Evolutionary conservation across 495 filamentous ascomycete genomes (phyloP), one percentile per base, ranked within the genome.

Genomic region (Cryomyces antarcticus): DNA sequence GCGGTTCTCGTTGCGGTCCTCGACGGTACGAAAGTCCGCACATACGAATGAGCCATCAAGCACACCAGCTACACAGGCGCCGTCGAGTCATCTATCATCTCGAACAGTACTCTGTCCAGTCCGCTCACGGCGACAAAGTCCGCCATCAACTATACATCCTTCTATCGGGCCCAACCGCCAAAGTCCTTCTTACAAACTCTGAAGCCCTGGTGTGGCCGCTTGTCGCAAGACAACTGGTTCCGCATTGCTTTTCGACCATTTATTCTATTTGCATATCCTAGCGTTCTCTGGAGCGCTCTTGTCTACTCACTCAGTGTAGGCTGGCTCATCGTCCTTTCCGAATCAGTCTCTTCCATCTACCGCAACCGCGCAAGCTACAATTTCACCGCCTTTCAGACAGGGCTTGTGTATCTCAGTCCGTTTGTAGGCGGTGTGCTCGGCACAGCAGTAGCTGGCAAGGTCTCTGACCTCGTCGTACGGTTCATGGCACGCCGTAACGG

Each of bases 291-390:
- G 88, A 88, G 81, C 33, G 65, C 85, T 0, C 67, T 81, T 0
- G 75, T 95, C 30, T 97, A 97, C 57, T 63, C 85, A 0, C 75
- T 89, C 49, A 85, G 81, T 4, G 72, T 95, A n/a, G 87, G 88
- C 12, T 95, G 88, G 89, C 66, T 97, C 37, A 93, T 97, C 46
- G 81, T 95, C 29, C 72, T 95, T 9, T 95, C 89, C 1, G 86
- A 95, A 59, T 78, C 78, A 0, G 74, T 94, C 0, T 72, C 82
- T 0, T 64, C 71, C 37, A 82, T 92, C 48, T 95, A 78, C 60
- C 72, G 80, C 42, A 66, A 71, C 41, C 56, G 52, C 5, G 62
- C 68, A 0, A 60, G 64, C 5, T 94, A 95, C 60, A 66, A 82
- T 41, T 94, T 97, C 59, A 76, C 68, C 33, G 65, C 84, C 3